Evolutionary conservation across 2,329 filamentous ascomycete species (phyloP).

Genomic region (Diaporthe batatas): DNA sequence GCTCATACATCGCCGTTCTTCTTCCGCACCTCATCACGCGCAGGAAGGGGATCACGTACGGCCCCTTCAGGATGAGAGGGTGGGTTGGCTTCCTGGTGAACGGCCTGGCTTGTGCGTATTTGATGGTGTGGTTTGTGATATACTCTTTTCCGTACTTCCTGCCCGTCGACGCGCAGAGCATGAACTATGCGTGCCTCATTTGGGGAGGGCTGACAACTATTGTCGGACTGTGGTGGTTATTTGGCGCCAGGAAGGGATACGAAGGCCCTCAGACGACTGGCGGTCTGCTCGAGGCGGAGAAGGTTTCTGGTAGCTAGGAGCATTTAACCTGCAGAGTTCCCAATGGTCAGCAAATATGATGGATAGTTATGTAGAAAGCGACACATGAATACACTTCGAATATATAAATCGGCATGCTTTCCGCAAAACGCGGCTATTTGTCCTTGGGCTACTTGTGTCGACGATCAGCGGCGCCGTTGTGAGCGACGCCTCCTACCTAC

Average conservation of each 20-base stretch:
- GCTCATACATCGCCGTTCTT: conserved; percentile 71
- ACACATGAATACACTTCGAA: background rate
- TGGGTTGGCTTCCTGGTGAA: conserved; percentile 61
- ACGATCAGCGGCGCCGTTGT: too few relatives aligned
- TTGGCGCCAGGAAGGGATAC: conserved; percentile 46
- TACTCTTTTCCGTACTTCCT: conserved; percentile 68
- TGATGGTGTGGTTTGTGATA: conserved; percentile 70
- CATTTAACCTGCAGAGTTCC: too few relatives aligned
- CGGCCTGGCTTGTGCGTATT: conserved; percentile 63
- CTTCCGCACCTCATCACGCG: conserved; percentile 66
- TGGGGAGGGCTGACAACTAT: conserved; percentile 57
- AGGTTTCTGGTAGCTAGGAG: background rate
- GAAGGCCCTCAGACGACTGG: conserved; percentile 42
- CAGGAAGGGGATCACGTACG: conserved; percentile 61
- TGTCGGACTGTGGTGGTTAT: conserved; percentile 58
- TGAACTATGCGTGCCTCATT: conserved; percentile 65
- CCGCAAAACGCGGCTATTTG: too few relatives aligned
- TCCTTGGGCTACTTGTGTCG: too few relatives aligned
- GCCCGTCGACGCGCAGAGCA: conserved; percentile 56
- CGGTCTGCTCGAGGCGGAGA: conserved; percentile 37
- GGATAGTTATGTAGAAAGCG: too few relatives aligned
- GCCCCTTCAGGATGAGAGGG: conserved; percentile 66
- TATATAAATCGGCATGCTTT: background rate
- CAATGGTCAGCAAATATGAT: too few relatives aligned
- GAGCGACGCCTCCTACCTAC: too few relatives aligned